These are phyloP conservation scores for Skeletonema tropicum DNA, from an alignment of 108 stramenopile genomes.

Conservation along the genomic window DNA sequence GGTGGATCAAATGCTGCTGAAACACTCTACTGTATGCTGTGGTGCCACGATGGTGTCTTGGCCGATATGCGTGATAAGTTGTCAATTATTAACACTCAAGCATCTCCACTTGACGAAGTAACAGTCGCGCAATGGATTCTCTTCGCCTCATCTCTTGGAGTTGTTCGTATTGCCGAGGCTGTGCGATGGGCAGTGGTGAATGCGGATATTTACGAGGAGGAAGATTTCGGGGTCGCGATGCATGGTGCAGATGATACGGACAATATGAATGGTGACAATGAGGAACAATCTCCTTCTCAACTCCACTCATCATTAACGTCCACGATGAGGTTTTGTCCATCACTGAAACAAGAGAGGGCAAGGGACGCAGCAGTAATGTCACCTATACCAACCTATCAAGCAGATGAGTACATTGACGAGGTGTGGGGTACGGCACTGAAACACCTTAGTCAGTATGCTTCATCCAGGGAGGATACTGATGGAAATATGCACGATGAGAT, in stretches of 20 bases:
- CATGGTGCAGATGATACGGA: slow-evolving; percentile 6
- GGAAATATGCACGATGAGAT: not conserved
- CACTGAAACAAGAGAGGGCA: slow-evolving; percentile 4
- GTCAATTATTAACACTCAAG: not conserved
- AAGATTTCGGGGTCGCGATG: slow-evolving; percentile 76
- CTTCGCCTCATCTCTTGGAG: slow-evolving; percentile 61
- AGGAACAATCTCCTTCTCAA: slow-evolving; percentile 9
- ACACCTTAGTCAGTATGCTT: slow-evolving; percentile 10
- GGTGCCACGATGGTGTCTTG: slow-evolving; percentile 75
- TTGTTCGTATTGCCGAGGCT: slow-evolving; percentile 71
- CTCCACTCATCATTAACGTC: not conserved
- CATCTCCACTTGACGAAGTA: slow-evolving; percentile 1
- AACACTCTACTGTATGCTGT: slow-evolving; percentile 84
- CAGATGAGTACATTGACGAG: slow-evolving; percentile 4
- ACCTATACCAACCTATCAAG: not conserved
- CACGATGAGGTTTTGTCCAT: slow-evolving; percentile 26
- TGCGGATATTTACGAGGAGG: slow-evolving; percentile 96
- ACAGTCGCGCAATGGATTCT: slow-evolving; percentile 60
- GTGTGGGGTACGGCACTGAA: slow-evolving; percentile 25
- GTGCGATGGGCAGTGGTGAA: slow-evolving; percentile 69
- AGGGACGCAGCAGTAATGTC: not conserved
- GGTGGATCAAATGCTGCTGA: slow-evolving; percentile 87
- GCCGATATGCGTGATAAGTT: slow-evolving; percentile 64
- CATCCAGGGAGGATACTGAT: slow-evolving; percentile 3
- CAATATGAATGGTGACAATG: slow-evolving; percentile 9